Base-by-base conservation (phyloP, 2,329 filamentous ascomycete species). In the Alternaria alternata region DNA sequence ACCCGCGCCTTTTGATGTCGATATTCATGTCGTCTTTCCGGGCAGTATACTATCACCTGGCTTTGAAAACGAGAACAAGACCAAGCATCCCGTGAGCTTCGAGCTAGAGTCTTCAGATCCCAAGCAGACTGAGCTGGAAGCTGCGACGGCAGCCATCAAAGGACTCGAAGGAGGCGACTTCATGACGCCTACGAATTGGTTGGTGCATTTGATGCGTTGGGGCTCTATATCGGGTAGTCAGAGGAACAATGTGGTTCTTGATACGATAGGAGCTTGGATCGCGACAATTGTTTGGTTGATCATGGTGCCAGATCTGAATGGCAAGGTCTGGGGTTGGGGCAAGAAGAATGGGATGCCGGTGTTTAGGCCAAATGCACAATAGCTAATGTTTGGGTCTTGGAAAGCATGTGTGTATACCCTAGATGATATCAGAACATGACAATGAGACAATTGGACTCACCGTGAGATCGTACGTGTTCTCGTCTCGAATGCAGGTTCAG, bases 71-170 rank as follows among this genome's bases (percentile, higher is more conserved):
- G 94, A 98, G 81, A 89, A 96, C 72, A 79, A 82, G 69, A 86
- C 86, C 28, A 98, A 98, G 80, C 94, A 94, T 7, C 87, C 85
- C 5, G 84, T 97, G 51, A 97, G 94, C 3, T 85, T 88, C 67
- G 84, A 89, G 53, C 80, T 98, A 46, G 95, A 98, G 79, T 88
- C 91, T 67, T 86, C 87, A n/a, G 95, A 99, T 75, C 90, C 89
- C 14, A 84, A 88, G 47, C 91, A 96, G 78, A 89, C 86, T 0
- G 91, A 93, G 5, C 89, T 95, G 5, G 85, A 90, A 60, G 93
- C 96, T 14, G 95, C 95, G 1, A 79, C 80, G 4, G 83, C 82
- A 8, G 84, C 92, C 1, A 88, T 99, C 52, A 81, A 81, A 43
- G 92, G 91, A 0, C 80, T 99, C 44, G 93, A 98, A 78, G 87